Percentiles rank a stretch among this genome's conserved stretches.
Conservation (phyloP, 768 basidiomycete genomes). For the Pleurotus sapidus region DNA sequence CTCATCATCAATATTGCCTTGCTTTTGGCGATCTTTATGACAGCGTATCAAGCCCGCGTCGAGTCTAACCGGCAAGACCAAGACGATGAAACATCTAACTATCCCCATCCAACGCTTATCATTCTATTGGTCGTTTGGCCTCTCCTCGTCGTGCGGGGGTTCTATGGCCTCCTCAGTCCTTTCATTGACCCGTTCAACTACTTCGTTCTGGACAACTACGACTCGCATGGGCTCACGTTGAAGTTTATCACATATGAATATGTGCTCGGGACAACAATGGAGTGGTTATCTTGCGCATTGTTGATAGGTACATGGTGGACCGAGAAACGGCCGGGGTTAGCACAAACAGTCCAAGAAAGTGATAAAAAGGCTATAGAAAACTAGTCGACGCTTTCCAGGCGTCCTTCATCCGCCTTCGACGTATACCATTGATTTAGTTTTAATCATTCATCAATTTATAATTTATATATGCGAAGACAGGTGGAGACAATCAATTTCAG, state of each 20-base stretch:
- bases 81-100: neutral
- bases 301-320: conserved; percentile 11
- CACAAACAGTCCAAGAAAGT: too few species aligned
- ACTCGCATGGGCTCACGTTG: conserved; percentile 15
- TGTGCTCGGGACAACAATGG: conserved; percentile 23
- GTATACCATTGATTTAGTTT: too few species aligned
- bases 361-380: too few species aligned
- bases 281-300: conserved; percentile 21
- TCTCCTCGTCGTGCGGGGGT: conserved; percentile 28
- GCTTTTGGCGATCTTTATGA: conserved; percentile 20
- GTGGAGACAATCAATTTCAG: too few species aligned
- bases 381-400: too few species aligned
- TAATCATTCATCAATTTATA: too few species aligned
- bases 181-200: conserved; percentile 22
- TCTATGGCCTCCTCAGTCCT: conserved; percentile 27
- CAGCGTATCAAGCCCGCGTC: conserved; percentile 21
- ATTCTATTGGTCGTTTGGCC: conserved; percentile 28
- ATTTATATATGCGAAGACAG: too few species aligned
- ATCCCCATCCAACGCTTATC: conserved; percentile 25
- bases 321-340: neutral
- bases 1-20: conserved; percentile 25
- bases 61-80: conserved; percentile 8
- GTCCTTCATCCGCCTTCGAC: too few species aligned
- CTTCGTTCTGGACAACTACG: conserved; percentile 21
- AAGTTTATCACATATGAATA: conserved; percentile 24